Percentiles rank a stretch among this genome's conserved stretches.
Evolutionary conservation across 1,284 basidiomycete species (phyloP).

Genomic region (Moniliophthora roreri): DNA sequence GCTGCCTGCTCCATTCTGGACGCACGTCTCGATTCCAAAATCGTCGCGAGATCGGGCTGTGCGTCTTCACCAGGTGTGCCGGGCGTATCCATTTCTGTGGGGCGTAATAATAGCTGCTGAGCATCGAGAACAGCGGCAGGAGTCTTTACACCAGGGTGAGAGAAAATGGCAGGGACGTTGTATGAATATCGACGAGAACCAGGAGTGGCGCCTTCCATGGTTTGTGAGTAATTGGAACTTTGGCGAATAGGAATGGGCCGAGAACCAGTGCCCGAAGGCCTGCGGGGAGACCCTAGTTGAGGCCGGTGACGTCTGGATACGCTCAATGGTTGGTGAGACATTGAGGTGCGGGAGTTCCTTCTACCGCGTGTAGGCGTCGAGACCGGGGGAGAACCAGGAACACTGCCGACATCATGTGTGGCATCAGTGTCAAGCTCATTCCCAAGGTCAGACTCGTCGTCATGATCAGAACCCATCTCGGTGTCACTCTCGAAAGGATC

Average conservation of each 20-base stretch:
- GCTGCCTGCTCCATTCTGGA: slow-evolving; percentile 22
- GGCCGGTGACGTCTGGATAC: neutral
- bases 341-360: slow-evolving; percentile 24
- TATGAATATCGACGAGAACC: slow-evolving; percentile 1
- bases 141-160: slow-evolving; percentile 74
- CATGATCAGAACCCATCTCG: slow-evolving; percentile 12
- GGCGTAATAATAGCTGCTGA: slow-evolving; percentile 50
- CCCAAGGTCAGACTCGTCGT: slow-evolving; percentile 28
- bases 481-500: slow-evolving; percentile 66
- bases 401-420: slow-evolving; percentile 15
- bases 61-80: slow-evolving; percentile 17
- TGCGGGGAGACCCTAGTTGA: neutral
- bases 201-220: slow-evolving; percentile 9
- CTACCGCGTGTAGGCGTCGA: slow-evolving; percentile 9
- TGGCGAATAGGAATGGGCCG: neutral
- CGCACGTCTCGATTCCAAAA: slow-evolving; percentile 43
- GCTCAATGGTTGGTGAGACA: slow-evolving; percentile 10
- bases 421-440: slow-evolving; percentile 33
- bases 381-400: neutral
- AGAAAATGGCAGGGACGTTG: slow-evolving; percentile 50
- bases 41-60: slow-evolving; percentile 47
- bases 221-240: neutral
- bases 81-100: slow-evolving; percentile 34
- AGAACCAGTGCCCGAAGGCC: slow-evolving; percentile 6
- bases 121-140: slow-evolving; percentile 72